Conservation (phyloP, 192 early-diverging fungal species). For the Linnemannia hyalina region DNA sequence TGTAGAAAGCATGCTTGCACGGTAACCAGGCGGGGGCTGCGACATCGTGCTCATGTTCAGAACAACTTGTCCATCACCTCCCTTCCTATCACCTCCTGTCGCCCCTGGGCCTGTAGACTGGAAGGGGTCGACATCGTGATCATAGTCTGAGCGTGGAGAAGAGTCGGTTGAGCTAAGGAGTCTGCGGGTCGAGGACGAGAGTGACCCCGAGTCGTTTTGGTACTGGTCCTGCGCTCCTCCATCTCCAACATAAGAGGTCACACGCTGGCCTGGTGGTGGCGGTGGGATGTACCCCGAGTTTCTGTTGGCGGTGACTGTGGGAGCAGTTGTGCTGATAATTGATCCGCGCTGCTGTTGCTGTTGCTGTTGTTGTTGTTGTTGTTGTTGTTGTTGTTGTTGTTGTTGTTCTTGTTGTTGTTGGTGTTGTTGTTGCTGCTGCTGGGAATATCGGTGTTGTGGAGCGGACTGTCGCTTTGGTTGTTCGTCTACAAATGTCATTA, state of each 20-base stretch:
- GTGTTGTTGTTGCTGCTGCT: background rate
- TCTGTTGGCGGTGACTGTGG: background rate
- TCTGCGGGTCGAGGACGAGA: background rate
- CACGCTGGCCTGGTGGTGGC: background rate
- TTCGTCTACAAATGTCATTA: constrained; percentile 4
- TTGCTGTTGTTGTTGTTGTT: background rate
- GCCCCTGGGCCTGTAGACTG: background rate
- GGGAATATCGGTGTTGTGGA: background rate
- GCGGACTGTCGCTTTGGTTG: background rate
- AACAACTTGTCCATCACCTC: background rate
- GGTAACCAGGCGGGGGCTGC: background rate
- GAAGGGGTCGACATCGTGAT: background rate
- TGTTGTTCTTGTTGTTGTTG: background rate
- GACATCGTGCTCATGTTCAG: background rate
- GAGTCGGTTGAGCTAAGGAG: background rate
- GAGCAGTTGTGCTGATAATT: background rate
- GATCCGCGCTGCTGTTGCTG: background rate
- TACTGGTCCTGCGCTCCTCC: too few relatives aligned
- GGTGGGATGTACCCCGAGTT: background rate
- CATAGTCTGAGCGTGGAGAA: constrained; percentile 1
- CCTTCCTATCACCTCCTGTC: background rate
- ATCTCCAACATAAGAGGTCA: background rate
- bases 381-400: too few relatives aligned
- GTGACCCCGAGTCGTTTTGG: too few relatives aligned
- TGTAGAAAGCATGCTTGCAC: background rate